Percentiles rank a stretch among this genome's conserved stretches.
Conservation (phyloP, 306 rosid genomes). For the Herpetospermum pedunculosum region DNA sequence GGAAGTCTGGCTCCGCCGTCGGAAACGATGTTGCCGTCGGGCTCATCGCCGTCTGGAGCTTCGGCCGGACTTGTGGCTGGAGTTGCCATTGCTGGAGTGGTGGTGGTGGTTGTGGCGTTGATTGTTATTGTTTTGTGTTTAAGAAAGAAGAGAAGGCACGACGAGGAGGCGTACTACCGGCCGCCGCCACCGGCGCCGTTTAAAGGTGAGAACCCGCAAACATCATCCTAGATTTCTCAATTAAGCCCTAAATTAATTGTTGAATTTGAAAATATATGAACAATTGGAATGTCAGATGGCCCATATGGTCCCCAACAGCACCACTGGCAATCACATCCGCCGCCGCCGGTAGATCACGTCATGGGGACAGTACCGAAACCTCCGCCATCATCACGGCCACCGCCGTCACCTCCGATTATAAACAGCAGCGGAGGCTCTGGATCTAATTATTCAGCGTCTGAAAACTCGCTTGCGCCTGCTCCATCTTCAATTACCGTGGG, state of each 20-base stretch:
- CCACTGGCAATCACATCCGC: slow-evolving; percentile 58
- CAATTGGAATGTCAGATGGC: slow-evolving; percentile 30
- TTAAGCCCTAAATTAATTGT: neutral
- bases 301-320: slow-evolving; percentile 46
- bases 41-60: slow-evolving; percentile 25
- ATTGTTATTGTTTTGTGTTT: slow-evolving; percentile 47
- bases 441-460: slow-evolving; percentile 79
- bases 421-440: slow-evolving; percentile 84
- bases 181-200: slow-evolving; percentile 42
- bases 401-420: slow-evolving; percentile 32
- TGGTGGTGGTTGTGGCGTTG: slow-evolving; percentile 38
- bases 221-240: neutral
- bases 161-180: slow-evolving; percentile 36
- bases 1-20: slow-evolving; percentile 26
- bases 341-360: slow-evolving; percentile 46
- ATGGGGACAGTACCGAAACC: slow-evolving; percentile 36
- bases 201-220: slow-evolving; percentile 43
- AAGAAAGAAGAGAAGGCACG: slow-evolving; percentile 59
- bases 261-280: neutral
- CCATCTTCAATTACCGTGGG: slow-evolving; percentile 54
- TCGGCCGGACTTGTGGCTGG: slow-evolving; percentile 55
- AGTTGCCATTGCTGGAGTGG: slow-evolving; percentile 49
- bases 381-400: slow-evolving; percentile 45
- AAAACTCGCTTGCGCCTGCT: slow-evolving; percentile 50
- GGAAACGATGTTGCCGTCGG: slow-evolving; percentile 9